Conservation (phyloP, 257 asterid species). For the Cordia subcordata region DNA sequence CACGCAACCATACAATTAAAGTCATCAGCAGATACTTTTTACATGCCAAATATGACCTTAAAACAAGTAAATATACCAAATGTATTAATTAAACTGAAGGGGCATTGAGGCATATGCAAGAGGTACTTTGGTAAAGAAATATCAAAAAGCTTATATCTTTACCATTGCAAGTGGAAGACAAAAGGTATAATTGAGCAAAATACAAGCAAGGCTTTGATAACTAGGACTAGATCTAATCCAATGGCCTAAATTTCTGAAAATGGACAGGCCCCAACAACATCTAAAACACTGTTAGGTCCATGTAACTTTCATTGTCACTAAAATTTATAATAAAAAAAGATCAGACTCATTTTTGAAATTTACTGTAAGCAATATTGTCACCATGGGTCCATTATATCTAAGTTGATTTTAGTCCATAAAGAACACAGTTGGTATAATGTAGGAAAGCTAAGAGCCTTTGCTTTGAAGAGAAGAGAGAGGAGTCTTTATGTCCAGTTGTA, state of each 20-base stretch:
- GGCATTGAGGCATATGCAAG: slow-evolving; percentile 1
- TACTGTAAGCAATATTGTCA: no score
- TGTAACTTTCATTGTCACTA: no score
- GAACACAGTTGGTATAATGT: not conserved
- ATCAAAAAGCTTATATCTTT: slow-evolving; percentile 38
- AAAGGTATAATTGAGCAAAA: slow-evolving; percentile 14
- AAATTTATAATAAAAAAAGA: no score
- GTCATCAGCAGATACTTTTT: slow-evolving; percentile 16
- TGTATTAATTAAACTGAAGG: not conserved
- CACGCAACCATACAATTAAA: slow-evolving; percentile 31
- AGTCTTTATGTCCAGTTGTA: slow-evolving; percentile 51
- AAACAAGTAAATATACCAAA: slow-evolving; percentile 6
- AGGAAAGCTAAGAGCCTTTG: slow-evolving; percentile 51
- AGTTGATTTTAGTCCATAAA: no score
- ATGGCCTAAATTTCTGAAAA: slow-evolving; percentile 21
- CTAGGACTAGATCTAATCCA: slow-evolving; percentile 17
- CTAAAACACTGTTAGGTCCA: no score
- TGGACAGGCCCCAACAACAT: slow-evolving; percentile 31
- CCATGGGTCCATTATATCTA: no score
- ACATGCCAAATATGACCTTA: slow-evolving; percentile 33
- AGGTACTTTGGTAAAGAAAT: slow-evolving; percentile 24
- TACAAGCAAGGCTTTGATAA: slow-evolving; percentile 4
- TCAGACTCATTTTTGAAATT: no score
- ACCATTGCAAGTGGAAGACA: slow-evolving; percentile 27
- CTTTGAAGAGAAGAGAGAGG: slow-evolving; percentile 74